A percentile compares a stretch with the other conserved stretches of the same genome.
Evolutionary conservation across 495 filamentous ascomycete genomes (phyloP).

Genomic region (Penicillium fimorum): DNA sequence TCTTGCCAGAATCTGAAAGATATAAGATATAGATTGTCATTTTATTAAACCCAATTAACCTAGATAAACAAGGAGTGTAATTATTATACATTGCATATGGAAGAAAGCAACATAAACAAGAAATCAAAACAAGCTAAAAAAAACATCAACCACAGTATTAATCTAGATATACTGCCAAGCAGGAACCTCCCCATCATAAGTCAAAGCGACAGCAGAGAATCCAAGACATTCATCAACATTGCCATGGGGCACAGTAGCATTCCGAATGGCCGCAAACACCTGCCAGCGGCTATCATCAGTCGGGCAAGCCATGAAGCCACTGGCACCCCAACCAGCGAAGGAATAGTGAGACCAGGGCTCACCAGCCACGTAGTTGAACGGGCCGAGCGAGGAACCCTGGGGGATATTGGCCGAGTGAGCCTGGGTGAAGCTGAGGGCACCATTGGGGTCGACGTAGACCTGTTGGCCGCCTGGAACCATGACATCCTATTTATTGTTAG

Average conservation of each 20-base stretch:
- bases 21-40: neutral
- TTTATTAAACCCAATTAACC: neutral
- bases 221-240: conserved; percentile 40
- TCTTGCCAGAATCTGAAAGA: neutral
- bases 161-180: conserved; percentile 47
- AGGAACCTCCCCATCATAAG: conserved; percentile 26
- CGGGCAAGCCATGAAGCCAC: conserved; percentile 48
- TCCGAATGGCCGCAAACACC: conserved; percentile 41
- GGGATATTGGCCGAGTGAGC: conserved; percentile 61
- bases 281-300: conserved; percentile 39
- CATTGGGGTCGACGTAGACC: conserved; percentile 57
- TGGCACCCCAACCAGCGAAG: conserved; percentile 33
- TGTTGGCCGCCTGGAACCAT: conserved; percentile 65
- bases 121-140: conserved; percentile 2
- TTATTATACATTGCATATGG: neutral
- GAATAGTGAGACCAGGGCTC: conserved; percentile 28
- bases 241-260: conserved; percentile 41
- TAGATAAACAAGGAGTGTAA: neutral
- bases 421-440: conserved; percentile 57
- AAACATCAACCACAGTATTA: neutral
- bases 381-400: conserved; percentile 45
- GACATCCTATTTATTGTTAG: conserved; percentile 36
- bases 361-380: conserved; percentile 39
- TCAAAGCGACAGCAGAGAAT: conserved; percentile 36
- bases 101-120: neutral